phyloP scores from a whole-genome alignment of 192 early-diverging fungal species.

The Obelidium mucronatum region DNA sequence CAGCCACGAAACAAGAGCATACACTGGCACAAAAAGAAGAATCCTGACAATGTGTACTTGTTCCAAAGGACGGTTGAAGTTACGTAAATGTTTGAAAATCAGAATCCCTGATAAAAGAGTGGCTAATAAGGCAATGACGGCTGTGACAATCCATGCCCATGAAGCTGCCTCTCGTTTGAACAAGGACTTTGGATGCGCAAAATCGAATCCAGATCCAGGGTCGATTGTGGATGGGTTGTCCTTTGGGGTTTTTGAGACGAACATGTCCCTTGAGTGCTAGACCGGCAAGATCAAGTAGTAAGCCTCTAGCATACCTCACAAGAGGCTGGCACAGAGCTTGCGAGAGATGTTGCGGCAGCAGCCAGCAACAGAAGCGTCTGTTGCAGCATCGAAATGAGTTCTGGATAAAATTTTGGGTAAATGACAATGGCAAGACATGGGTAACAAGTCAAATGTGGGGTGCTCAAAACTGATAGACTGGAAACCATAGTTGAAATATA shows the following conservation, averaged over 20 bases:
- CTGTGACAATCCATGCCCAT: conserved; percentile 33
- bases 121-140: conserved; percentile 14
- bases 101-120: conserved; percentile 9
- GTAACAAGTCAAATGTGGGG: too few relatives aligned
- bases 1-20: conserved; percentile 71
- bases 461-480: too few relatives aligned
- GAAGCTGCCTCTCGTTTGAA: conserved; percentile 2
- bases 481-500: too few relatives aligned
- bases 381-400: too few relatives aligned
- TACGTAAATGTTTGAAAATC: conserved; percentile 35
- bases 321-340: too few relatives aligned
- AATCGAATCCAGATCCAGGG: not conserved
- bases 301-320: too few relatives aligned
- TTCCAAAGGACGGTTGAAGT: conserved; percentile 36
- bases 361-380: too few relatives aligned
- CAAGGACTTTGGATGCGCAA: not conserved
- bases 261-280: too few relatives aligned
- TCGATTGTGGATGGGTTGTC: conserved; percentile 22
- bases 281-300: too few relatives aligned
- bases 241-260: conserved; percentile 5
- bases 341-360: too few relatives aligned
- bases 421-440: too few relatives aligned
- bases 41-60: conserved; percentile 52
- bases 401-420: too few relatives aligned
- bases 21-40: conserved; percentile 76